Evolutionary conservation across 768 basidiomycete genomes (phyloP).

Genomic region (Mycena chlorophos): DNA sequence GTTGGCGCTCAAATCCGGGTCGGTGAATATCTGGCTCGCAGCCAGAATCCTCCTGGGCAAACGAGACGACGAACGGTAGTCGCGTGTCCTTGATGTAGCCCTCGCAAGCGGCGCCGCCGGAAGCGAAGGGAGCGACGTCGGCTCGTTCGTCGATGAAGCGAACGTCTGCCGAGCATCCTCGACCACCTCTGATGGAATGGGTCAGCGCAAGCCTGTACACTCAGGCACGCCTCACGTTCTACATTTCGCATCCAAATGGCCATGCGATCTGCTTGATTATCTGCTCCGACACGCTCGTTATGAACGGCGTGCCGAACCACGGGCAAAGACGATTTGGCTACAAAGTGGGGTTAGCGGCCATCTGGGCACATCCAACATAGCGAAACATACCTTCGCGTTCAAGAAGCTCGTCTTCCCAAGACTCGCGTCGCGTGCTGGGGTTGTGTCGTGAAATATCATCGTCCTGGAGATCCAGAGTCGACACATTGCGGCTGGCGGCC

Average conservation of each 20-base stretch:
- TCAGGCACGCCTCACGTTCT: constrained; percentile 64
- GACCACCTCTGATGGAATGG: constrained; percentile 60
- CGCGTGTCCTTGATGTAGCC: constrained; percentile 43
- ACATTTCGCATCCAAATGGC: constrained; percentile 80
- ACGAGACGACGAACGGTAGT: constrained; percentile 45
- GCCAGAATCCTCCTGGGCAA: constrained; percentile 63
- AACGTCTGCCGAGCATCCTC: constrained; percentile 80
- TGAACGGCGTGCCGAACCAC: constrained; percentile 53
- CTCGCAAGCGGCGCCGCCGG: constrained; percentile 61
- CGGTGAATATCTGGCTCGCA: constrained; percentile 69
- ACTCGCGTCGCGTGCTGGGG: constrained; percentile 32
- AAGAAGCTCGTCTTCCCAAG: constrained; percentile 52
- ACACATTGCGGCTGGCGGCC: constrained; percentile 44
- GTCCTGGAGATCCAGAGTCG: constrained; percentile 40
- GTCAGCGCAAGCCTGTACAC: constrained; percentile 2
- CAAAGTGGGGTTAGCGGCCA: constrained; percentile 4
- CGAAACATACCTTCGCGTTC: constrained; percentile 44
- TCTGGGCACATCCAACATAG: not conserved
- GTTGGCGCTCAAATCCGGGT: constrained; percentile 37
- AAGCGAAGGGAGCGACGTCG: constrained; percentile 57
- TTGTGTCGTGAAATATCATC: constrained; percentile 27
- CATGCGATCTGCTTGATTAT: constrained; percentile 66
- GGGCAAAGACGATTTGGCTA: constrained; percentile 54
- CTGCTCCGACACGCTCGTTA: constrained; percentile 53
- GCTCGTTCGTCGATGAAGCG: constrained; percentile 49